A percentile compares a stretch with the other conserved stretches of the same genome.
phyloP scores from a whole-genome alignment of 768 basidiomycete genomes.

The Cystobasidium tubakii region DNA sequence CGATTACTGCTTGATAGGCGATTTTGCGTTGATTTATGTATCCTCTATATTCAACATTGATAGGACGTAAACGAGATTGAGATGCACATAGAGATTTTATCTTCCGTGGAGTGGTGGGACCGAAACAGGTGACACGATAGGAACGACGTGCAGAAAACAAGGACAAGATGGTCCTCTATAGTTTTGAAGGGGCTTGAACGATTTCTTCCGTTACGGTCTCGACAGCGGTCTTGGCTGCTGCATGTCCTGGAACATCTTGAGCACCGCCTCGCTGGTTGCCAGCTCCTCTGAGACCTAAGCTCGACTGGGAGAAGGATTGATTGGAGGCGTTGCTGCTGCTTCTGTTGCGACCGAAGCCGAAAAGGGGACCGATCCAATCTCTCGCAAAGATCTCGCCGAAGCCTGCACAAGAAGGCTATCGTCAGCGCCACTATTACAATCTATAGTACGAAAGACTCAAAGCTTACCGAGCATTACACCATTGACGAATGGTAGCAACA shows the following conservation, averaged over 20 bases:
- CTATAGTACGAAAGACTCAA: background rate
- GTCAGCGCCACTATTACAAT: background rate
- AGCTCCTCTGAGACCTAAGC: conserved; percentile 40
- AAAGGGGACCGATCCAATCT: conserved; percentile 48
- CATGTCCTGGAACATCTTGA: conserved; percentile 38
- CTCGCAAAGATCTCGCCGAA: conserved; percentile 81
- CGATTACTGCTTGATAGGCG: background rate
- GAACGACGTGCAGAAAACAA: background rate
- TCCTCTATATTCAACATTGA: background rate
- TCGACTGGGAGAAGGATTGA: conserved; percentile 33
- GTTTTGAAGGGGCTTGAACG: background rate
- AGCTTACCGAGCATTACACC: conserved; percentile 77
- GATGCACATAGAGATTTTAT: no score
- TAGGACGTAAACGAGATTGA: background rate
- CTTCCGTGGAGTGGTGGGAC: no score
- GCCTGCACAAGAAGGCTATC: conserved; percentile 35
- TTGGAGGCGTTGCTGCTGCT: background rate
- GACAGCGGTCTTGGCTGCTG: conserved; percentile 41
- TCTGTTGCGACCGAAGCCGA: conserved; percentile 43
- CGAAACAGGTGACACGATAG: no score
- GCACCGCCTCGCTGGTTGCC: conserved; percentile 38
- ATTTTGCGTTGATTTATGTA: background rate
- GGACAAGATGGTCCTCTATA: background rate
- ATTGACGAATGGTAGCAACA: conserved; percentile 80
- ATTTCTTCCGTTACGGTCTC: conserved; percentile 39